Evolutionary conservation across 1,284 basidiomycete species (phyloP).

Genomic region (Mrakiaceae sp.): DNA sequence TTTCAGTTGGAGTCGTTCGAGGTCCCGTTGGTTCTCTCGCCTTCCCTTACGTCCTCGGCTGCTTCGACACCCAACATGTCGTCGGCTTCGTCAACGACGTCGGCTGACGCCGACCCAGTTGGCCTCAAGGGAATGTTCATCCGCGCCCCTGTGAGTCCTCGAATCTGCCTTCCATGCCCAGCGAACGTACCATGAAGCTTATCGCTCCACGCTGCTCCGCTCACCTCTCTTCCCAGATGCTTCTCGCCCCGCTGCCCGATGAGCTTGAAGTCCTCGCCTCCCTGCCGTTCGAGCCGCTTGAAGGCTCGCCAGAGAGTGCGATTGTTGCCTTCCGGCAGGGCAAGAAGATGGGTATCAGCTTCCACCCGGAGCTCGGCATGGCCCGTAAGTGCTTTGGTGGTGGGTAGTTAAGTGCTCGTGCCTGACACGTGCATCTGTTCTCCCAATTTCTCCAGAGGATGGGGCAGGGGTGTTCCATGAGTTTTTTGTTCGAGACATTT

Average conservation of each 20-base stretch:
- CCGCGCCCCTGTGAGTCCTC: slow-evolving; percentile 59
- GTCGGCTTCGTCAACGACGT: neutral
- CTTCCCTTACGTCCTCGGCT: neutral
- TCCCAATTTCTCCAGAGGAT: too few relatives aligned
- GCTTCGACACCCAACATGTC: neutral
- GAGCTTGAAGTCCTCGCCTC: slow-evolving; percentile 50
- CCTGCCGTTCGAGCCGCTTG: slow-evolving; percentile 48
- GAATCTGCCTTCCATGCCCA: neutral
- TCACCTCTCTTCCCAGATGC: slow-evolving; percentile 40
- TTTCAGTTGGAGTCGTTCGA: slow-evolving; percentile 74
- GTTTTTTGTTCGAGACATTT: too few relatives aligned
- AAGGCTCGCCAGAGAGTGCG: slow-evolving; percentile 27
- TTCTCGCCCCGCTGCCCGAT: slow-evolving; percentile 32
- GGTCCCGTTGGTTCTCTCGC: slow-evolving; percentile 41
- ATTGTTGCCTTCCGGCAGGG: slow-evolving; percentile 77
- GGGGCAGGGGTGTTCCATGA: too few relatives aligned
- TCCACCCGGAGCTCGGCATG: slow-evolving; percentile 65
- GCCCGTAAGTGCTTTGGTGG: too few relatives aligned
- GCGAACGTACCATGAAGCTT: neutral
- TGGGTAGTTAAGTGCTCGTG: too few relatives aligned
- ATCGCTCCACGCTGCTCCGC: neutral
- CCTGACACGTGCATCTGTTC: too few relatives aligned
- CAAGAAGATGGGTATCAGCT: slow-evolving; percentile 65
- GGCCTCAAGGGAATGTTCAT: slow-evolving; percentile 72
- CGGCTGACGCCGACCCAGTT: neutral